phyloP scores from a whole-genome alignment of 2,329 filamentous ascomycete species.

The Beauveria pseudobassiana region DNA sequence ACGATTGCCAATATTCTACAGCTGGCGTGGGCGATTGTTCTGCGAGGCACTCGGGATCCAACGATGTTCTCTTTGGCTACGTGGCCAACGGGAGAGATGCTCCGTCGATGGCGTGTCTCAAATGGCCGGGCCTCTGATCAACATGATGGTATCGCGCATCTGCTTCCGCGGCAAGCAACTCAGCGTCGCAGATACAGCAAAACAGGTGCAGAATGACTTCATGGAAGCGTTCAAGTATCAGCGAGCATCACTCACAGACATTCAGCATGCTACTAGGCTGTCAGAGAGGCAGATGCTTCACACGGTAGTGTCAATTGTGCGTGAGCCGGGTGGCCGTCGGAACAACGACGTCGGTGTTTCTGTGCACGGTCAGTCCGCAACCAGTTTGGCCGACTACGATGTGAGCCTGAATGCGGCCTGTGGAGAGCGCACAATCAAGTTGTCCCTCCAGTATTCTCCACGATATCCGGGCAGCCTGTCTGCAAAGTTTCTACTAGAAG shows the following conservation, averaged over 20 bases:
- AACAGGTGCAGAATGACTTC: neutral
- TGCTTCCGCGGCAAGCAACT: neutral
- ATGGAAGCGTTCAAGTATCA: neutral
- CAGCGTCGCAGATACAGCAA: neutral
- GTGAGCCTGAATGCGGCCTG: neutral
- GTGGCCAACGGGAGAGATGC: constrained; percentile 10
- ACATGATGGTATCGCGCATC: neutral
- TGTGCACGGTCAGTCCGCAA: neutral
- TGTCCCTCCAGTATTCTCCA: neutral
- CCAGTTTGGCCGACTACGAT: neutral
- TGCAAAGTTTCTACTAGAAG: neutral
- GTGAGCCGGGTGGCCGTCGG: neutral
- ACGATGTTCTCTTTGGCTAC: constrained; percentile 12
- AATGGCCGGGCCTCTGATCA: constrained; percentile 20
- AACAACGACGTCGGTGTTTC: neutral
- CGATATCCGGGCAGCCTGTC: neutral
- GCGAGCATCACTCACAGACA: neutral
- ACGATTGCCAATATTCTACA: constrained; percentile 24
- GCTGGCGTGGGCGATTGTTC: constrained; percentile 2
- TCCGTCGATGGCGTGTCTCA: constrained; percentile 3
- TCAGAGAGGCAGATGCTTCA: neutral
- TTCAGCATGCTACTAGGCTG: neutral
- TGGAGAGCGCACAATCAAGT: neutral
- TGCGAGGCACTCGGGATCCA: constrained; percentile 2
- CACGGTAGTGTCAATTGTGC: neutral